Percentiles rank a stretch among this genome's conserved stretches.
These are phyloP conservation scores for Tripidium arundinaceum DNA, from an alignment of 202 grass and related monocot genomes.

Conservation along the genomic window DNA sequence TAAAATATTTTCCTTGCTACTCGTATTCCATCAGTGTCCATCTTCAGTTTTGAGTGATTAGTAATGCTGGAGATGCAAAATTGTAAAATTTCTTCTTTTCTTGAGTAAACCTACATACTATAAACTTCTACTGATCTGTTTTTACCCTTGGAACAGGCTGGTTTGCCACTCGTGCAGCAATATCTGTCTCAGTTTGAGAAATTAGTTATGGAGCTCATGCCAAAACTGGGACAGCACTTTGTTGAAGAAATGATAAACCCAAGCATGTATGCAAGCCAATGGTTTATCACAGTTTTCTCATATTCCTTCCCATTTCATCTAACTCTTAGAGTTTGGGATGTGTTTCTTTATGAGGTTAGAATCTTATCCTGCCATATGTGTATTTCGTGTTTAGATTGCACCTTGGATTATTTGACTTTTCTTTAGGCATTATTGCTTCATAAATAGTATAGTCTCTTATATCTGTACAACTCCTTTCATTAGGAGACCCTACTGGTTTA, in stretches of 20 bases:
- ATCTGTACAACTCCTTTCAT: neutral
- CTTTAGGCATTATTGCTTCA: constrained; percentile 11
- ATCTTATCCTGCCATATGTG: neutral
- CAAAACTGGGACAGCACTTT: constrained; percentile 87
- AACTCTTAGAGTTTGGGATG: constrained; percentile 94
- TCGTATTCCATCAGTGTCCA: constrained; percentile 37
- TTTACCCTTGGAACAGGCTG: constrained; percentile 51
- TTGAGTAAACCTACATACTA: constrained; percentile 20
- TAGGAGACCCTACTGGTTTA: neutral
- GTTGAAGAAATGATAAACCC: constrained; percentile 91
- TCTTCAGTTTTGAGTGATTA: constrained; percentile 41
- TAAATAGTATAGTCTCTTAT: neutral
- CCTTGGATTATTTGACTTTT: neutral
- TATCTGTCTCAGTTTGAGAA: constrained; percentile 91
- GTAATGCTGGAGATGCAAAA: constrained; percentile 40
- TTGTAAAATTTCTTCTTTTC: constrained; percentile 20
- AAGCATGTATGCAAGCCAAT: constrained; percentile 97
- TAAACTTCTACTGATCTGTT: constrained; percentile 27
- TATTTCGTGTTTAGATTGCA: constrained; percentile 1
- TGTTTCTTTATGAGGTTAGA: constrained; percentile 93
- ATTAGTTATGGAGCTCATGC: constrained; percentile 76
- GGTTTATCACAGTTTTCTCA: constrained; percentile 95
- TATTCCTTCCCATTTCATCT: constrained; percentile 91
- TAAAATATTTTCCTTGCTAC: constrained; percentile 12
- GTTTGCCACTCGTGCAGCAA: constrained; percentile 82